A percentile compares a stretch with the other conserved stretches of the same genome.
Conservation (phyloP, 306 rosid genomes). For the Quercus rubra region DNA sequence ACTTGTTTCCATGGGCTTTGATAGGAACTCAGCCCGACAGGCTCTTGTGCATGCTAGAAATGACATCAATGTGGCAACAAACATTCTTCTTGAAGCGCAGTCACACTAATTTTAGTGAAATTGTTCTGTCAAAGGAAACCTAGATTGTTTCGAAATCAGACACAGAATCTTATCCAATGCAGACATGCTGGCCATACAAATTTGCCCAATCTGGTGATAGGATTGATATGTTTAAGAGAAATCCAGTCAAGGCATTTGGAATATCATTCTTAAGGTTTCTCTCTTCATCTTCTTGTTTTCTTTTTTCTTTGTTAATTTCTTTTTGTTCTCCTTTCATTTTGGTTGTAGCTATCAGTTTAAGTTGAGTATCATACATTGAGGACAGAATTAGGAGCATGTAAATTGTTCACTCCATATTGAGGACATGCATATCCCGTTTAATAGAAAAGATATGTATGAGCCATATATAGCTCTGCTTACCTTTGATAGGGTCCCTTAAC, state of each 20-base stretch:
- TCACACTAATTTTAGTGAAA: conserved; percentile 39
- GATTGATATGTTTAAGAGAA: conserved; percentile 30
- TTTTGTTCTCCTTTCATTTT: conserved; percentile 19
- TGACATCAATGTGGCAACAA: conserved; percentile 85
- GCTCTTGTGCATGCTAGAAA: conserved; percentile 92
- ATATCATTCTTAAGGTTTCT: conserved; percentile 26
- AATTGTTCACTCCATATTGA: conserved; percentile 35
- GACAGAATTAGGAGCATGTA: conserved; percentile 46
- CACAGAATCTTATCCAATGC: conserved; percentile 20
- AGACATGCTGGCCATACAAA: conserved; percentile 28
- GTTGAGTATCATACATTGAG: conserved; percentile 15
- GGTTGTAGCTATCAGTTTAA: conserved; percentile 37
- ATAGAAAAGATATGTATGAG: not conserved
- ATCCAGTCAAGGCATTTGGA: conserved; percentile 23
- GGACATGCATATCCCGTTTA: conserved; percentile 13
- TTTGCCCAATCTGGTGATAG: conserved; percentile 31
- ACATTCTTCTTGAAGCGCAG: conserved; percentile 88
- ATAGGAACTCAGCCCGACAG: conserved; percentile 88
- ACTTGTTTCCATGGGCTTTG: conserved; percentile 94
- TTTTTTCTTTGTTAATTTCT: conserved; percentile 17
- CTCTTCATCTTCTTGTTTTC: not conserved
- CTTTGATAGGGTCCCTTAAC: not conserved
- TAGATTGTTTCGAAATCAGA: conserved; percentile 16
- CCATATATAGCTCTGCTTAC: not conserved
- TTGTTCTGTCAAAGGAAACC: conserved; percentile 14